Base-by-base conservation (phyloP, 257 asterid genomes). In the Striga asiatica region DNA sequence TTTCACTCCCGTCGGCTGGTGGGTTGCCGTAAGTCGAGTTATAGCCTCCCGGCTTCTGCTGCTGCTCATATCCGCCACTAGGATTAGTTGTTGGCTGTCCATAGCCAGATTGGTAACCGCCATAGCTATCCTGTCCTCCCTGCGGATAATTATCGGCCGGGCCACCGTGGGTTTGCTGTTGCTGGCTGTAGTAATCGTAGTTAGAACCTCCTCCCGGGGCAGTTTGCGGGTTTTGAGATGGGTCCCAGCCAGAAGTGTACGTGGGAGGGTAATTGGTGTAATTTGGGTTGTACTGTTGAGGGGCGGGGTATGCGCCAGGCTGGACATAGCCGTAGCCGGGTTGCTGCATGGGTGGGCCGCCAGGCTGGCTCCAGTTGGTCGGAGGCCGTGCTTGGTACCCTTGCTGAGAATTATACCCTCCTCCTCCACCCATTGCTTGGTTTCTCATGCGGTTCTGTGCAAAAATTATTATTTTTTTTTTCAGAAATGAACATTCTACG, bases 181-280 rank as follows among this genome's bases (percentile, higher is more conserved):
- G n/a, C n/a, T n/a, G n/a, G n/a, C n/a, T n/a, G n/a, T n/a, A n/a
- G 71, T 85, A 89, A 73, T 89, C 96, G 57, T 81, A 85, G 54
- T 80, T 74, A n/a, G n/a, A n/a, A 37, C 81, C 89, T 37, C 81
- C 89, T 21, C 81, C 88, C 35, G 74, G n/a, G n/a, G n/a, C n/a
- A n/a, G n/a, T n/a, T n/a, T n/a, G 95, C 38, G 66, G 94, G 43
- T 67, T 84, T 64, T 78, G 71, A 22, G 74, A 66, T 77, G 79
- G 95, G 64, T 85, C 97, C 94, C 94, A 89, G 35, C 97, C n/a
- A n/a, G n/a, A n/a, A n/a, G n/a, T n/a, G n/a, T n/a, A 58, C 0
- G 82, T 6, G 27, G 83, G 78, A n/a, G 89, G 79, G 56, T 89
- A 89, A 54, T 87, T 89, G 28, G 85, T 19, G 69, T 82, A 80